Conservation (phyloP, 2,329 filamentous ascomycete species). For the Stemphylium lycopersici region DNA sequence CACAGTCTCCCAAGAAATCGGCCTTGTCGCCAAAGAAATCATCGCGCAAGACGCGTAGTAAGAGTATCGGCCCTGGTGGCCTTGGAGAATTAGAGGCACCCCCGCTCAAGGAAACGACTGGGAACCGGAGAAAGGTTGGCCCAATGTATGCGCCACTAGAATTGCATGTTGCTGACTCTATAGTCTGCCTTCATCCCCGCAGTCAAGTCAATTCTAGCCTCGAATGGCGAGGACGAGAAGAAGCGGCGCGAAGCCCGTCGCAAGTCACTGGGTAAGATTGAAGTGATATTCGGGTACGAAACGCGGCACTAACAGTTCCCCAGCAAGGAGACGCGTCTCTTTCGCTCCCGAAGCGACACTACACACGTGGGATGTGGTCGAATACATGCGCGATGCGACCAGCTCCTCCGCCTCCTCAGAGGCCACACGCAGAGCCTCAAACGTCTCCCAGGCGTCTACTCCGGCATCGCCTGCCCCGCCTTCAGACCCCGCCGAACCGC, state of each 20-base stretch:
- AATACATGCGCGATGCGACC: slow-evolving; percentile 86
- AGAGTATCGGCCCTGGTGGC: slow-evolving; percentile 93
- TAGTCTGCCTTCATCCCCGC: slow-evolving; percentile 56
- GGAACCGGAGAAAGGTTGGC: slow-evolving; percentile 79
- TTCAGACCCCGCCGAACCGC: slow-evolving; percentile 61
- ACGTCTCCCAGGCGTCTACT: slow-evolving; percentile 51
- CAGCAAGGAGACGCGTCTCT: slow-evolving; percentile 86
- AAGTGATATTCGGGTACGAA: not conserved
- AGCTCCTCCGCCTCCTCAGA: slow-evolving; percentile 74
- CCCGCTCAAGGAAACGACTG: slow-evolving; percentile 70
- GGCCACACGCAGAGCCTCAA: slow-evolving; percentile 75
- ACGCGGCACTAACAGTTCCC: slow-evolving; percentile 16
- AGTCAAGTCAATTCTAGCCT: slow-evolving; percentile 62
- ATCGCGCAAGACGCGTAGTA: slow-evolving; percentile 69
- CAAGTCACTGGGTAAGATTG: slow-evolving; percentile 75
- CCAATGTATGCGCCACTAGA: not conserved
- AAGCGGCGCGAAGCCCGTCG: slow-evolving; percentile 85
- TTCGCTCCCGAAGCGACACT: slow-evolving; percentile 97
- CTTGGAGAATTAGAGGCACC: slow-evolving; percentile 88
- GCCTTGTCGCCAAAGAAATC: slow-evolving; percentile 28
- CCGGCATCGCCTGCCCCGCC: slow-evolving; percentile 42
- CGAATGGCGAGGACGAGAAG: slow-evolving; percentile 61
- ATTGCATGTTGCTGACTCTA: slow-evolving; percentile 21
- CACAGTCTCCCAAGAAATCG: slow-evolving; percentile 33
- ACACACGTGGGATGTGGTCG: slow-evolving; percentile 95